Percentiles rank a stretch among this genome's conserved stretches.
Conservation (phyloP, 306 rosid genomes). For the Vachellia collinsii region DNA sequence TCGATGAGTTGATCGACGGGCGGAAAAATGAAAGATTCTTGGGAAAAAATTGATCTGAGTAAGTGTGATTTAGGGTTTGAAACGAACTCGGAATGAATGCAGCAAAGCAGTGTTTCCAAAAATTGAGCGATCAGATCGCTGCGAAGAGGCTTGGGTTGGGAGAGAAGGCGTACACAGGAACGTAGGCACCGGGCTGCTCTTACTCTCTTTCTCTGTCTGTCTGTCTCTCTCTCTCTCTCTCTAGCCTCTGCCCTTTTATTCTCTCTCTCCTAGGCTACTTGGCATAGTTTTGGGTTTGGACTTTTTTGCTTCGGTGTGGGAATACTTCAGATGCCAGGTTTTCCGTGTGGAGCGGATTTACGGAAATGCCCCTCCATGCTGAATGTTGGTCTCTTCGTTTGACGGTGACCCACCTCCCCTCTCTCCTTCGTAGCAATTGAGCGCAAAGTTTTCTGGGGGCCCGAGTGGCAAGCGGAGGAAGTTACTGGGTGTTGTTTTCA, state of each 20-base stretch:
- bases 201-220: too few species aligned
- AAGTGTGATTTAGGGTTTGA: constrained; percentile 30
- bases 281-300: constrained; percentile 10
- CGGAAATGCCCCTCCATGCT: not conserved
- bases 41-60: not conserved
- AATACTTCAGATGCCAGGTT: constrained; percentile 10
- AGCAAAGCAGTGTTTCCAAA: constrained; percentile 42
- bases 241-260: constrained; percentile 1
- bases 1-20: constrained; percentile 56
- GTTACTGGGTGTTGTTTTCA: not conserved
- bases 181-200: constrained; percentile 4
- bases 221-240: not conserved
- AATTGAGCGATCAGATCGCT: constrained; percentile 60
- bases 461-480: not conserved
- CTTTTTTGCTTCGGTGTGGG: constrained; percentile 2
- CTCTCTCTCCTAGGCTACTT: not conserved
- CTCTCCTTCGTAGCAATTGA: too few species aligned
- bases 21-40: not conserved
- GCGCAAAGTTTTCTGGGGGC: not conserved
- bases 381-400: not conserved
- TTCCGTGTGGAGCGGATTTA: not conserved
- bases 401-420: not conserved
- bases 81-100: not conserved
- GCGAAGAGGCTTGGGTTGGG: constrained; percentile 14
- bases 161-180: constrained; percentile 31